Evolutionary conservation across 495 filamentous ascomycete species (phyloP), one percentile per base, ranked within the genome.

Genomic region (Hypoxylon rickii): DNA sequence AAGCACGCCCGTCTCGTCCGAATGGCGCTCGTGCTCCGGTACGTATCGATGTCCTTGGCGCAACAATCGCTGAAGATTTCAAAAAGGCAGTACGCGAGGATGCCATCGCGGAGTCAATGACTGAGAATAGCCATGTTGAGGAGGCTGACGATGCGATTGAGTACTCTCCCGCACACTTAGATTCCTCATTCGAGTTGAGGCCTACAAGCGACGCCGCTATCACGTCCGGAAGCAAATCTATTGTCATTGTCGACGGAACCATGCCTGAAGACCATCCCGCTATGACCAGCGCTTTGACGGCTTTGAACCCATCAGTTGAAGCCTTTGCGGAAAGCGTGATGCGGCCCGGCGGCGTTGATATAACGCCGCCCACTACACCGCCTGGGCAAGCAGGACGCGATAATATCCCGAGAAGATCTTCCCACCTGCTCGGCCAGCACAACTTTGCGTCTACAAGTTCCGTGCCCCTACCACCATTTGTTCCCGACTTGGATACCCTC

Each of bases 221-320:
- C 24, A 93, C 90, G 0, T 79, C 76, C 31, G 89, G 89, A 5
- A 95, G 89, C 70, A 82, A 89, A 56, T 95, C 90, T 0, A 94
- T 96, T 57, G 83, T 95, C 21, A 94, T 96, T 60, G 84, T 96
- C 12, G 89, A 96, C 65, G 87, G 87, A 45, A 86, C 85, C 3
- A 50, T 78, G 15, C 66, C 71, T 20, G 66, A 56, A 10, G 73
- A 71, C 18, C 70, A 69, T 13, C 75, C 76, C 1, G 40, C 44
- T 17, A 80, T 82, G 77, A 73, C 75, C 1, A 73, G 77, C 6
- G 76, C 75, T 2, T 58, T 82, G 8, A 61, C 72, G 3, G 64
- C 49, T 4, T 57, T 72, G 36, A 78, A 76, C 58, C 66, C 65
- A 13, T 80, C 79, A 1, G 65, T 76, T n/a, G 79, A 77, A 42